Conservation (phyloP, 345 rosid species). For the Aegle marmelos region DNA sequence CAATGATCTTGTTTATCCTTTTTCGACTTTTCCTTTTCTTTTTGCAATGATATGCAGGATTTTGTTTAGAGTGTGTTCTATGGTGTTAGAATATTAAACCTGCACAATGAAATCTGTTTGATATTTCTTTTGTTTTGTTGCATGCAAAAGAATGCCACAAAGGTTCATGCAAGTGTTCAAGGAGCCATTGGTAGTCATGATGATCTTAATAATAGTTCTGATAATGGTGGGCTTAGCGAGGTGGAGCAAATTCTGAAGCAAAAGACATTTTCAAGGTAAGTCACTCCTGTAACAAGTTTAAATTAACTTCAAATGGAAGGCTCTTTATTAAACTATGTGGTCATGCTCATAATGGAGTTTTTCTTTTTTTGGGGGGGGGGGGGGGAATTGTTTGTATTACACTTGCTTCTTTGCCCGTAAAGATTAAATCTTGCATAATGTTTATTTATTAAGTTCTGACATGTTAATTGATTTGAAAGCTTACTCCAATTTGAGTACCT, state of each 20-base stretch:
- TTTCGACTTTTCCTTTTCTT: neutral
- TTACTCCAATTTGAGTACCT: neutral
- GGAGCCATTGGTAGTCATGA: slow-evolving; percentile 27
- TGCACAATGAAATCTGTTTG: neutral
- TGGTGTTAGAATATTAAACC: neutral
- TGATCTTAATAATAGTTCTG: slow-evolving; percentile 22
- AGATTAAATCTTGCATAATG: neutral
- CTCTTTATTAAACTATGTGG: neutral
- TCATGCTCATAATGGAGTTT: neutral
- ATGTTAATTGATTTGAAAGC: neutral
- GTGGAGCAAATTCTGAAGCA: slow-evolving; percentile 61
- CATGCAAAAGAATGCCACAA: slow-evolving; percentile 21
- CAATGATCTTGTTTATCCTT: neutral
- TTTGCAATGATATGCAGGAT: neutral
- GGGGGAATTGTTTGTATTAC: neutral
- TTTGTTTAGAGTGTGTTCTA: neutral
- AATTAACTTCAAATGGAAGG: neutral
- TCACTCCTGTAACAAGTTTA: neutral
- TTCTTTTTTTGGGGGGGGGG: too few relatives aligned
- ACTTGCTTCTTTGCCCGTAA: neutral
- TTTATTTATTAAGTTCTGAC: neutral
- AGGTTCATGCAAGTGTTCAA: slow-evolving; percentile 33
- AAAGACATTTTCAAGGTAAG: slow-evolving; percentile 79
- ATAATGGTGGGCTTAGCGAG: slow-evolving; percentile 36
- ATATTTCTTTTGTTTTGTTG: slow-evolving; percentile 16